Percentiles rank a stretch among this genome's conserved stretches.
Conservation (phyloP, 495 filamentous ascomycete genomes). For the Aspergillus indologenus region DNA sequence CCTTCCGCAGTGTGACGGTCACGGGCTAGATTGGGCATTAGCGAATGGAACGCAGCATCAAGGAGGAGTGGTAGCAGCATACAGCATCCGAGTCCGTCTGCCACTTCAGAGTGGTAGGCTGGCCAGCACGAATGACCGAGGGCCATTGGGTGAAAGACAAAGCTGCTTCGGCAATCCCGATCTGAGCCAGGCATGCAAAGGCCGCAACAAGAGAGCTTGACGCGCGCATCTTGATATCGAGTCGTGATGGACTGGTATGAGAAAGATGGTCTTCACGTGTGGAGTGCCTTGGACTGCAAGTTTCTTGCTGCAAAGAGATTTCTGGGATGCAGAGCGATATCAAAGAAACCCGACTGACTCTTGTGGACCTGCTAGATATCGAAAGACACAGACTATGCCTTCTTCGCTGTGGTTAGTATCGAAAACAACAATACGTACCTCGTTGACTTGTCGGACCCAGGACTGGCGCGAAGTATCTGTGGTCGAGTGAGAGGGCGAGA, state of each 20-base stretch:
- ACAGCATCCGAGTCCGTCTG: slow-evolving; percentile 34
- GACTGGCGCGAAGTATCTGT: neutral
- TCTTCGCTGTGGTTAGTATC: neutral
- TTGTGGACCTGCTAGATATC: neutral
- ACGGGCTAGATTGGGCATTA: slow-evolving; percentile 25
- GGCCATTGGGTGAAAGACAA: slow-evolving; percentile 47
- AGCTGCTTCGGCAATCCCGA: slow-evolving; percentile 29
- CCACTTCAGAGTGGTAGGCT: slow-evolving; percentile 43
- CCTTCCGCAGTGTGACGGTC: slow-evolving; percentile 46
- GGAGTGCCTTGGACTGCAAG: neutral
- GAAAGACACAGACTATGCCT: neutral
- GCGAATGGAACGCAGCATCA: neutral
- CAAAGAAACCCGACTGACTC: neutral
- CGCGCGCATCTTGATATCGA: slow-evolving; percentile 27
- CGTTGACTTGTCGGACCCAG: neutral
- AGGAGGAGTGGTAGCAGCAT: slow-evolving; percentile 9
- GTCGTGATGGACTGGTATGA: slow-evolving; percentile 1
- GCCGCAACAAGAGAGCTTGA: slow-evolving; percentile 30
- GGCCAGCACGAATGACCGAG: slow-evolving; percentile 34
- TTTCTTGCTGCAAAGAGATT: neutral
- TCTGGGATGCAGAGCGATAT: neutral
- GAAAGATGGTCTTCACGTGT: neutral
- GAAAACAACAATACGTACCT: neutral
- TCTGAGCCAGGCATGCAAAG: slow-evolving; percentile 29
- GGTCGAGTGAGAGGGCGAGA: neutral